Percentiles rank a stretch among this genome's conserved stretches.
These are phyloP conservation scores for Kwoniella sp. DNA, from an alignment of 768 basidiomycete species.

Conservation along the genomic window DNA sequence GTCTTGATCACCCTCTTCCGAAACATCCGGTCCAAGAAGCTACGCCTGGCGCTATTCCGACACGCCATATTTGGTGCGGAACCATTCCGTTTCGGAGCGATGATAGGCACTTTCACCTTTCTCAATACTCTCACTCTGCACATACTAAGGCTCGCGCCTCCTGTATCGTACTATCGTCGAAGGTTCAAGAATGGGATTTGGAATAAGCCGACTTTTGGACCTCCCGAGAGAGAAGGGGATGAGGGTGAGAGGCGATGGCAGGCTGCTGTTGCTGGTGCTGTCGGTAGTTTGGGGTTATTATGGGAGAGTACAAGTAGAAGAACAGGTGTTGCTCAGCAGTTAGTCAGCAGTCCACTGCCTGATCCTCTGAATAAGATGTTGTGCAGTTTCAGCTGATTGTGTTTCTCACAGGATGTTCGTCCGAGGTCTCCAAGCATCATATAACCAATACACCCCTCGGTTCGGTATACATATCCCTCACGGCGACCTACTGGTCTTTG, in stretches of 20 bases:
- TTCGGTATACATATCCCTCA: slow-evolving; percentile 73
- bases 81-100: slow-evolving; percentile 78
- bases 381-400: background rate
- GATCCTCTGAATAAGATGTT: too few relatives aligned
- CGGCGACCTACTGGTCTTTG: slow-evolving; percentile 80
- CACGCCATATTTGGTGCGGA: slow-evolving; percentile 83
- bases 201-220: slow-evolving; percentile 47
- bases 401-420: slow-evolving; percentile 49
- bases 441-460: slow-evolving; percentile 73
- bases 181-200: slow-evolving; percentile 35
- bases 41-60: slow-evolving; percentile 68
- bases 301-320: slow-evolving; percentile 48
- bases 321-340: slow-evolving; percentile 54
- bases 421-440: slow-evolving; percentile 83
- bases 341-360: slow-evolving; percentile 11
- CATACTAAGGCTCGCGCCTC: slow-evolving; percentile 51
- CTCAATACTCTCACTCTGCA: slow-evolving; percentile 54
- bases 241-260: slow-evolving; percentile 54
- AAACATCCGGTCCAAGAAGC: slow-evolving; percentile 64
- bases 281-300: slow-evolving; percentile 50
- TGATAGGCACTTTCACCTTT: slow-evolving; percentile 65
- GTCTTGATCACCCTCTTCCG: slow-evolving; percentile 75
- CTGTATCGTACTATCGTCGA: slow-evolving; percentile 46
- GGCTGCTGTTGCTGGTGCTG: slow-evolving; percentile 54
- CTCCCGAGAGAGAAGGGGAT: slow-evolving; percentile 46